Evolutionary conservation across 73 alveolate genomes (phyloP).

Genomic region (Paramecium sonneborni): DNA sequence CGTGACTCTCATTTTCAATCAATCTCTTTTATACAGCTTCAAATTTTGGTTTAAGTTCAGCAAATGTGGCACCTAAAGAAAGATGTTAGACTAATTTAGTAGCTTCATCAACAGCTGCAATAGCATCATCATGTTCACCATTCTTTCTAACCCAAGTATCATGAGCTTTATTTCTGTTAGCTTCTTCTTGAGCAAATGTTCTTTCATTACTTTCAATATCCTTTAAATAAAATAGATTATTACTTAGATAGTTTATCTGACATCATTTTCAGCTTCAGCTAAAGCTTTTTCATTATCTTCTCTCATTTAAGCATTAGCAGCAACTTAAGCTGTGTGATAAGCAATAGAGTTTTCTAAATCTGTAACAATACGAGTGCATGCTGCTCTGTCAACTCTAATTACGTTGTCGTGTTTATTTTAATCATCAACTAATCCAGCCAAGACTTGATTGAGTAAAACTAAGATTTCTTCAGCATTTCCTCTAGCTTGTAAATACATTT

Average conservation of each 20-base stretch:
- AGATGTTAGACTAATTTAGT: conserved; percentile 50
- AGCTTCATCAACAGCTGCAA: conserved; percentile 57
- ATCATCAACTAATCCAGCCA: conserved; percentile 55
- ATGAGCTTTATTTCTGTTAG: conserved; percentile 42
- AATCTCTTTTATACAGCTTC: conserved; percentile 42
- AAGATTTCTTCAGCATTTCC: conserved; percentile 59
- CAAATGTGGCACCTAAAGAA: conserved; percentile 53
- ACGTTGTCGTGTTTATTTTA: conserved; percentile 56
- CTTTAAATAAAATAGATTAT: neutral
- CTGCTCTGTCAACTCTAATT: conserved; percentile 46
- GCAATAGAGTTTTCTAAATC: conserved; percentile 46
- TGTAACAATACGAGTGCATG: conserved; percentile 44
- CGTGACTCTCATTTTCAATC: conserved; percentile 50
- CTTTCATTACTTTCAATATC: conserved; percentile 52
- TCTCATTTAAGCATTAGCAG: conserved; percentile 45
- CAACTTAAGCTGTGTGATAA: conserved; percentile 49
- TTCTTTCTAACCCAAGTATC: conserved; percentile 50
- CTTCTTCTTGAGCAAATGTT: conserved; percentile 47
- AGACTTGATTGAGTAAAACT: conserved; percentile 11
- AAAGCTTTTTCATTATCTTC: conserved; percentile 48
- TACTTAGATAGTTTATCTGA: conserved; percentile 36
- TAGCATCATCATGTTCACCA: conserved; percentile 52
- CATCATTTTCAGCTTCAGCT: conserved; percentile 53
- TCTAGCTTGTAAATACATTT: conserved; percentile 36
- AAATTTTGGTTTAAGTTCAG: conserved; percentile 48